Base-by-base conservation (phyloP, 2,329 filamentous ascomycete species). In the Penicillium hordei region DNA sequence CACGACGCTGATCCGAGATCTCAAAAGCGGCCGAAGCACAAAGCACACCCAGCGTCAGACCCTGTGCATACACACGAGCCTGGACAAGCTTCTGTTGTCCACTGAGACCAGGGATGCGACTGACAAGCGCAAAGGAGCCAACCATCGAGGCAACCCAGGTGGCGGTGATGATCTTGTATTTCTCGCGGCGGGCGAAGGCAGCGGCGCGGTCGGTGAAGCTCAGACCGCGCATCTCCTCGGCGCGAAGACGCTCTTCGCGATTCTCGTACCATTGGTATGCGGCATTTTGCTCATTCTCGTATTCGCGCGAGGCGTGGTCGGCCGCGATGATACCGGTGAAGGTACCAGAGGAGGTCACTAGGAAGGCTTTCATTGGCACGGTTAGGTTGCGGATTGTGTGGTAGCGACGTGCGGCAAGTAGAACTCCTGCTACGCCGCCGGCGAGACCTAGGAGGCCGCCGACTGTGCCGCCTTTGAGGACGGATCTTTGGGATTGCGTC, bases 1-100 rank as follows among this genome's bases (percentile, higher is more conserved):
- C 91, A 71, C 84, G 84, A 72, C 86, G 87, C 65, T 89, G 89
- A 76, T 99, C 94, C 53, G 79, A 80, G 42, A 87, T 83, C 85
- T 97, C 93, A 68, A 97, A 89, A 12, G 86, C 89, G 46, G 93
- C 91, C 33, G 87, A 89, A 56, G 90, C 86, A 70, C 96, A 84
- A 56, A 97, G 81, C 51, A 96, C 91, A 62, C 88, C 89, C 46
- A 97, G 81, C 5, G 93, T 96, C 67, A 96, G 79, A 6, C 90
- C 91, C 80, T 97, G 93, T 4, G 93, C 93, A 77, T 96, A 96
- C 64, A 97, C 89, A 84, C 93, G 88, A 25, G 92, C 93, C 82
- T 97, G 93, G 17, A 97, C 93, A 23, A 97, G 79, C 82, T 96
- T 96, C 81, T 97, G 93, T 60, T 84, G 79, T 2, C 86, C 87